A percentile compares a stretch with the other conserved stretches of the same genome.
phyloP scores from a whole-genome alignment of 345 rosid genomes.

The Dipteronia sinensis region DNA sequence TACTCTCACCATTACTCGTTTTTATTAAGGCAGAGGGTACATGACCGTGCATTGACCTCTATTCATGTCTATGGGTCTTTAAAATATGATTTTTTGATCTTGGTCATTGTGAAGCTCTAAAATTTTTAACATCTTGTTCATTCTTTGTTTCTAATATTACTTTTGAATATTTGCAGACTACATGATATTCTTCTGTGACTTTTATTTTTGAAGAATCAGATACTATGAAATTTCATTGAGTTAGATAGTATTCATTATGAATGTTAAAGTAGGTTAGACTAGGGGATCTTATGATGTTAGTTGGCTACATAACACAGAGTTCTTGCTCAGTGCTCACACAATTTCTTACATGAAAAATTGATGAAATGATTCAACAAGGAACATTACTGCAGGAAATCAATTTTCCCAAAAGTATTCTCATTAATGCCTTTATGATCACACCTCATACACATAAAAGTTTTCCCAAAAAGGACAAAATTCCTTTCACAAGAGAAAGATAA shows the following conservation, averaged over 20 bases:
- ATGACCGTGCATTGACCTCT: not conserved
- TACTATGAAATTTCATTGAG: not conserved
- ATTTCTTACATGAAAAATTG: not conserved
- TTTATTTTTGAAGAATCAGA: not conserved
- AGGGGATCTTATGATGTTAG: not conserved
- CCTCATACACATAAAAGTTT: too few relatives aligned
- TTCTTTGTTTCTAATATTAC: not conserved
- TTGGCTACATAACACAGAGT: not conserved
- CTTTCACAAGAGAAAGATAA: too few relatives aligned
- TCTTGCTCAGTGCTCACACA: not conserved
- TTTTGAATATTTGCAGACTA: too few relatives aligned
- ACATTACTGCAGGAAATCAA: not conserved
- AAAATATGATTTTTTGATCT: not conserved
- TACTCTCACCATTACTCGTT: not conserved
- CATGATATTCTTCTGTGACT: not conserved
- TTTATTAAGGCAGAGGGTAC: not conserved
- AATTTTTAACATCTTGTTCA: not conserved
- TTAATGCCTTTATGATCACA: too few relatives aligned
- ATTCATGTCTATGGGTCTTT: not conserved
- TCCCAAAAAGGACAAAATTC: too few relatives aligned
- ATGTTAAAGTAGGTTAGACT: not conserved
- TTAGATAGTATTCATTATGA: not conserved
- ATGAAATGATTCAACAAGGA: not conserved
- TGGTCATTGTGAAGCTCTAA: not conserved
- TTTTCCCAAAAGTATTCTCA: too few relatives aligned